Evolutionary conservation across 305 asterid species (phyloP).

Genomic region (Fraxinus nigra): DNA sequence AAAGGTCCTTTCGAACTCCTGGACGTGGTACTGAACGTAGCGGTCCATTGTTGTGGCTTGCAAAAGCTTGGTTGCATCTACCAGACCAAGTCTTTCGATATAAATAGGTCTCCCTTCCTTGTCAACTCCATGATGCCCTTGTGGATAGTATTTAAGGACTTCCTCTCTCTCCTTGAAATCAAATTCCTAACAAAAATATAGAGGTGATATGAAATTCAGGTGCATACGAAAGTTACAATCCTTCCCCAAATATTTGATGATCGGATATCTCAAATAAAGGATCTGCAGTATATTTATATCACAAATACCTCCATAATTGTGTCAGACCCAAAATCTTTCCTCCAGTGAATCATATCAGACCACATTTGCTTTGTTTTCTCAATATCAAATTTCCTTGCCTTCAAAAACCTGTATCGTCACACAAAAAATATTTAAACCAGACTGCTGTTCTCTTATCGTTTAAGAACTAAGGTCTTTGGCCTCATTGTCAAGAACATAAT

Average conservation of each 20-base stretch:
- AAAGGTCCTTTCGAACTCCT: conserved; percentile 91
- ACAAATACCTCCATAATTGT: conserved; percentile 62
- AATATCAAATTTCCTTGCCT: conserved; percentile 79
- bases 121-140: conserved; percentile 94
- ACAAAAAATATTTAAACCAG: neutral
- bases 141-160: conserved; percentile 86
- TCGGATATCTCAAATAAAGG: neutral
- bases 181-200: conserved; percentile 45
- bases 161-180: conserved; percentile 84
- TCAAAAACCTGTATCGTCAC: conserved; percentile 63
- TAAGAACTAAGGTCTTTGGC: neutral
- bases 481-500: neutral
- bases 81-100: conserved; percentile 78
- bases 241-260: neutral
- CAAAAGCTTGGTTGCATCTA: conserved; percentile 80
- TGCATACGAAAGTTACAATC: neutral
- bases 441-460: neutral
- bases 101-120: conserved; percentile 88
- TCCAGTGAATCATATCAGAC: conserved; percentile 93
- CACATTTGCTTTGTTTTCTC: conserved; percentile 96
- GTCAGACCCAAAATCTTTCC: conserved; percentile 85
- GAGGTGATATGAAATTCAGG: neutral
- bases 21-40: conserved; percentile 76
- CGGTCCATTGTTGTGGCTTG: conserved; percentile 88
- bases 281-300: neutral